These are phyloP conservation scores for Mortierella hygrophila DNA, from an alignment of 192 early-diverging fungal genomes.

Conservation along the genomic window DNA sequence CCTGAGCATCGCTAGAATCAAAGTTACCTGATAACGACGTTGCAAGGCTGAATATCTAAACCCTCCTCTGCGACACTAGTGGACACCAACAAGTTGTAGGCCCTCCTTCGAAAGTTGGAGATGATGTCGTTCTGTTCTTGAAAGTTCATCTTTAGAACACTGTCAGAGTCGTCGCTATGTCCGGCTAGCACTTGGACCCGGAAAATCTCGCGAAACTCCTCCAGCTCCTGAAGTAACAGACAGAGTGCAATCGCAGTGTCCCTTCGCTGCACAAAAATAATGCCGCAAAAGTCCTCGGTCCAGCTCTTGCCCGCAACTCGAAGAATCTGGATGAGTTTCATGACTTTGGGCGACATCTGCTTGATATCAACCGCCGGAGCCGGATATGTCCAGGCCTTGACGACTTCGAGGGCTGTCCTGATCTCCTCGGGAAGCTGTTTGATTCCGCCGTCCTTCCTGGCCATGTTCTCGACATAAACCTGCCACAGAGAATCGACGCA, in stretches of 20 bases:
- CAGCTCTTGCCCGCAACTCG: slow-evolving; percentile 3
- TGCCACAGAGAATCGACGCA: slow-evolving; percentile 81
- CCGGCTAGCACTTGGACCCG: slow-evolving; percentile 69
- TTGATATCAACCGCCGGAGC: neutral
- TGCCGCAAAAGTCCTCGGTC: slow-evolving; percentile 80
- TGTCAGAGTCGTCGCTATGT: slow-evolving; percentile 59
- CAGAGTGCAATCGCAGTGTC: slow-evolving; percentile 73
- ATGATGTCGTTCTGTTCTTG: slow-evolving; percentile 74
- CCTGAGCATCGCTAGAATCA: too few species aligned
- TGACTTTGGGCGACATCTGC: slow-evolving; percentile 77
- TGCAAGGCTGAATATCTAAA: slow-evolving; percentile 93
- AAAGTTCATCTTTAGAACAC: slow-evolving; percentile 61
- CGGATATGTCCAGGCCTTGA: slow-evolving; percentile 17
- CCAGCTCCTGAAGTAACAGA: slow-evolving; percentile 70
- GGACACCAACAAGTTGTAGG: slow-evolving; percentile 85
- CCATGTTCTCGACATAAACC: slow-evolving; percentile 58
- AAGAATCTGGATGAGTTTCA: slow-evolving; percentile 74
- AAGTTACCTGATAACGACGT: slow-evolving; percentile 80
- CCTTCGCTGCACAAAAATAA: slow-evolving; percentile 86
- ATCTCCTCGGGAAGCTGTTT: slow-evolving; percentile 5
- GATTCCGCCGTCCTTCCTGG: slow-evolving; percentile 31
- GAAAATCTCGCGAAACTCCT: slow-evolving; percentile 61
- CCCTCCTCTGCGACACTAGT: slow-evolving; percentile 97
- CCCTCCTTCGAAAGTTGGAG: slow-evolving; percentile 72
- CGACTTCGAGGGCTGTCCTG: slow-evolving; percentile 23